Evolutionary conservation across 306 rosid genomes (phyloP), one percentile per base, ranked within the genome.

Genomic region (Vachellia collinsii): DNA sequence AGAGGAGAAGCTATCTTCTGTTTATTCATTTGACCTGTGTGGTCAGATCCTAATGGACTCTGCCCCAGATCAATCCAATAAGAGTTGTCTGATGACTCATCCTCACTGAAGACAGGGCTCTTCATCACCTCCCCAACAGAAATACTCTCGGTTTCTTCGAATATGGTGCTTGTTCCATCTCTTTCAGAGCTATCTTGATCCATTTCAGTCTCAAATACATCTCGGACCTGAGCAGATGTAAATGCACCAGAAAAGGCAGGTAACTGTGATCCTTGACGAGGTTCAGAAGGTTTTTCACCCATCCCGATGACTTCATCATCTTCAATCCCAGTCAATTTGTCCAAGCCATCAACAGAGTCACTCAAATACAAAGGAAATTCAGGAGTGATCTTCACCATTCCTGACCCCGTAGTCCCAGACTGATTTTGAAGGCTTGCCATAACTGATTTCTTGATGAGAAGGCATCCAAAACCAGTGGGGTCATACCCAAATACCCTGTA

Each of bases 391-490:
- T 91, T 94, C 90, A 94, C 99, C 87, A 94, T 94, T 84, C 99
- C 99, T 11, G 92, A 90, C 43, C 99, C 97, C 16, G 97, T 94
- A 77, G 87, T 80, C 82, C 97, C 97, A 12, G 97, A 94, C 71
- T 86, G 95, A 87, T 86, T 92, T 59, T 94, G 99, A 75, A 94
- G 94, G 86, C 91, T 88, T 37, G 92, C 91, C 84, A 94, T 93
- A 50, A 90, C 97, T 1, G 99, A 94, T 78, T 94, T 94, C 90
- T 94, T 94, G 62, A 94, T 94, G 70, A 94, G 84, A 82, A 94
- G 97, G 73, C 97, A 93, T 38, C 99, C 99, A 90, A 94, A 94
- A 48, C 99, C 99, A 25, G 99, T 92, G 61, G 99, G 99, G 75
- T 94, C 99, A 83, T 82, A 87, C 37, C 99, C 99, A 76, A 94